Evolutionary conservation across 805 yeast genomes (phyloP), one percentile per base, ranked within the genome.

Genomic region (Ogataea paraovalis): DNA sequence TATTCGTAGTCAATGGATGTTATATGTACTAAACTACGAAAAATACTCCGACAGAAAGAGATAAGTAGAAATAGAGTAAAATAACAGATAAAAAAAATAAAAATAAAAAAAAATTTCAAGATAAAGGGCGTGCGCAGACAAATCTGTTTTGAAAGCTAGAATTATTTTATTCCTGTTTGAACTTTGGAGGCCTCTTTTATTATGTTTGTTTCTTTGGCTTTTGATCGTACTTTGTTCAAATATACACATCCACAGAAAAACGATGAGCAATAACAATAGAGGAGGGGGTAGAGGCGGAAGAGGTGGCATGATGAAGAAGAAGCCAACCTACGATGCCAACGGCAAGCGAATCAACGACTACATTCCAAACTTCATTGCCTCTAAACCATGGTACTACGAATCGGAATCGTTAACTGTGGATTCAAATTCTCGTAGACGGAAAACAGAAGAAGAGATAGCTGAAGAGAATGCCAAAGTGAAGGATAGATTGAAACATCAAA

Each of bases 401-500:
- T 50, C 55, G 14, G 54, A 59, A 27, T 45, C 68, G 18, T 45
- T 59, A 32, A 39, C 45, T 12, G 54, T 54, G 6, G 61, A 65
- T 42, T 62, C 68, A 4, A 61, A 65, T 38, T 41, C 51, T 7
- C 45, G 67, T 19, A 61, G 60, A 37, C 51, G 66, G 14, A 60
- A 59, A 37, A 46, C 58, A 2, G 62, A 59, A 14, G 60, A 59
- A 22, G 64, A 57, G 30, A 42, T 50, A 4, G 53, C 52, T 3
- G 49, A 45, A 19, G 59, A 53, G 16, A 51, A 48, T 1, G 51
- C 58, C n/a, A 48, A 46, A 12, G 51, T 58, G 3, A 47, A 46
- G 3, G 86, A 82, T 59, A 70, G 76, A 42, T 64, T 83, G 19
- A 65, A 78, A 2, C 89, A 83, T 64, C 90, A 83, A 53, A 64